Evolutionary conservation across 164 flowering plant species (phyloP), one percentile per base, ranked within the genome.

Genomic region (Kalanchoe fedtschenkoi): DNA sequence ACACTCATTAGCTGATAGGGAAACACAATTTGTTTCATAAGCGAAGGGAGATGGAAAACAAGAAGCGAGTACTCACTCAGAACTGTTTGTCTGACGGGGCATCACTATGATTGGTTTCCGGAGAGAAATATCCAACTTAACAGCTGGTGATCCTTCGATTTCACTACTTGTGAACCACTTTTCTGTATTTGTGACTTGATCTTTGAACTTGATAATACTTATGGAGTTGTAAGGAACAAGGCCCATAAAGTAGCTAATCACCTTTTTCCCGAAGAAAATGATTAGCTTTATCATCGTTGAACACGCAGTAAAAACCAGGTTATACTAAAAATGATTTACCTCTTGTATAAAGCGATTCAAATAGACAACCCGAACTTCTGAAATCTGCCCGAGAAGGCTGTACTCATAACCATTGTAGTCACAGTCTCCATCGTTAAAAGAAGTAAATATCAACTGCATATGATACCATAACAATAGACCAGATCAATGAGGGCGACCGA

Each of bases 61-160:
- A 17, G 16, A 59, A 62, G 22, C 4, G n/a, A 54, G 28, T 61
- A 72, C 88, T 71, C 80, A 93, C 99, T 93, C 92, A 34, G 55
- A 76, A 69, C 97, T 90, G 63, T 85, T 82, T 8, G 99, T 93
- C 71, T 80, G 75, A 35, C 83, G 77, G 56, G 99, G 99, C 99
- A 93, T 83, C 71, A 87, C 46, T 61, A 93, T 93, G 62, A 93
- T 87, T 63, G 99, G 99, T 68, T 84, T 88, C 64, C 70, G 79
- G 26, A 93, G 86, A 24, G 97, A 87, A 69, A 93, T 77, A 74
- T 87, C 92, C 70, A 93, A 76, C 76, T 85, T 93, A 21, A 93
- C 24, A 67, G 99, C 96, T 67, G 99, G 97, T 62, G 97, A 88
- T 39, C 99, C 99, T 79, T 90, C 96, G 73, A 93, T 72, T 66